Percentiles rank a stretch among this genome's conserved stretches.
phyloP scores from a whole-genome alignment of 2,329 filamentous ascomycete genomes.

The Cordyceps farinosa region DNA sequence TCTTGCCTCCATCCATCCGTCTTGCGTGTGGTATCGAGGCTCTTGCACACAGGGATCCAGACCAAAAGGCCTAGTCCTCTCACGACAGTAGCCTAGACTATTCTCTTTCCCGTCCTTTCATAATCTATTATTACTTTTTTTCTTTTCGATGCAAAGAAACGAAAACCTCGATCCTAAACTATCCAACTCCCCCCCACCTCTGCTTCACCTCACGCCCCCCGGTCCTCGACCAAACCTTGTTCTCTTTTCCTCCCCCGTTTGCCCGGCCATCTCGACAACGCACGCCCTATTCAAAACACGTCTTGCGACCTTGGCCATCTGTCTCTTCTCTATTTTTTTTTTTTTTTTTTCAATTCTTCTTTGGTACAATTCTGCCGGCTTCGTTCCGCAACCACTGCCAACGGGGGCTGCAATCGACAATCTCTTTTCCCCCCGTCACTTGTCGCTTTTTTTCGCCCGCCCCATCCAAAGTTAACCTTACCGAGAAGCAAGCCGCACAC shows the following conservation, averaged over 20 bases:
- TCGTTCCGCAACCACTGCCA: neutral
- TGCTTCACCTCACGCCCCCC: neutral
- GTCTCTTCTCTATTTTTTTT: neutral
- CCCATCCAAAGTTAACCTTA: neutral
- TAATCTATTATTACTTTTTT: neutral
- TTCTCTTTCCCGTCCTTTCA: no score
- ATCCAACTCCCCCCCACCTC: neutral
- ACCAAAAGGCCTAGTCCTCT: no score
- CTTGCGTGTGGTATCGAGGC: no score
- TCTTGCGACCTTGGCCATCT: neutral
- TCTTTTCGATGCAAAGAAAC: neutral
- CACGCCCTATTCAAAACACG: neutral
- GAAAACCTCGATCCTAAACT: conserved; percentile 2
- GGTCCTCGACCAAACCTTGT: neutral
- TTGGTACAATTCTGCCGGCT: no score
- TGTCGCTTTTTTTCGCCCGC: neutral
- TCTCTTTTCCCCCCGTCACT: neutral
- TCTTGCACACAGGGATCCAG: no score
- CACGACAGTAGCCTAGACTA: no score
- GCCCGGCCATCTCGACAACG: neutral
- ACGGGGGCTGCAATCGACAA: neutral
- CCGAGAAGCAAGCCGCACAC: neutral
- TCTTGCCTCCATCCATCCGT: no score
- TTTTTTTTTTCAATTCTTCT: neutral
- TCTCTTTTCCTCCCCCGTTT: neutral